phyloP scores from a whole-genome alignment of 106 monocot genomes.

The Dactylorhiza incarnata region DNA sequence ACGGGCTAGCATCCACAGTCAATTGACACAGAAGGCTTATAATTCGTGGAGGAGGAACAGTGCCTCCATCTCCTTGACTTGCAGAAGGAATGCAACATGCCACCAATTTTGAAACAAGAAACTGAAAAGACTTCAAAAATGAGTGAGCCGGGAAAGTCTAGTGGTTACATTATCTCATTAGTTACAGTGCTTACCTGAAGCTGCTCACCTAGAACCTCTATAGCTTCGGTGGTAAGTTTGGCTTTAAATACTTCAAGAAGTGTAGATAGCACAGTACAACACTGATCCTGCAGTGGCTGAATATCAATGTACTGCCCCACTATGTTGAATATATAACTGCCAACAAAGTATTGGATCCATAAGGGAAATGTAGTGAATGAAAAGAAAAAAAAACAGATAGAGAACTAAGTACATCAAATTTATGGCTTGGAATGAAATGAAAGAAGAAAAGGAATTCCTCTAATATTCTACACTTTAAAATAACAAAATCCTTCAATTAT shows the following conservation, averaged over 20 bases:
- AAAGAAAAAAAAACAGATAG: not conserved
- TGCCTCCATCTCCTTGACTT: constrained; percentile 6
- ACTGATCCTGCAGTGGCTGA: constrained; percentile 61
- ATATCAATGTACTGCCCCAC: constrained; percentile 53
- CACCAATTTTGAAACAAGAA: constrained; percentile 85
- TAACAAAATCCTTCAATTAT: too few relatives aligned
- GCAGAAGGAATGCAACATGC: constrained; percentile 50
- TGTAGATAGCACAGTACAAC: constrained; percentile 62
- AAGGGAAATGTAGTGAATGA: not conserved
- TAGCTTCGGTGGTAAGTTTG: constrained; percentile 25
- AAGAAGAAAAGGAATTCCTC: not conserved
- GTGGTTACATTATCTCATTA: not conserved
- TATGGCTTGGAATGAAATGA: not conserved
- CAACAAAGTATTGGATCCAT: not conserved
- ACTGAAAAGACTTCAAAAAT: constrained; percentile 22
- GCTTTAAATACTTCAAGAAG: constrained; percentile 42
- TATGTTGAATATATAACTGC: constrained; percentile 84
- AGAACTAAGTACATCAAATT: not conserved
- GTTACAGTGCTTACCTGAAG: constrained; percentile 57
- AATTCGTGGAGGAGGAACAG: constrained; percentile 44
- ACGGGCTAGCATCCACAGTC: constrained; percentile 66
- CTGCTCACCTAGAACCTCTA: constrained; percentile 60
- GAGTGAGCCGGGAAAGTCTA: not conserved
- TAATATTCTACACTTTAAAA: too few relatives aligned
- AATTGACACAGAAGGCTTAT: constrained; percentile 67